A percentile compares a stretch with the other conserved stretches of the same genome.
phyloP scores from a whole-genome alignment of 768 basidiomycete species.

The Termitomyces sp. region DNA sequence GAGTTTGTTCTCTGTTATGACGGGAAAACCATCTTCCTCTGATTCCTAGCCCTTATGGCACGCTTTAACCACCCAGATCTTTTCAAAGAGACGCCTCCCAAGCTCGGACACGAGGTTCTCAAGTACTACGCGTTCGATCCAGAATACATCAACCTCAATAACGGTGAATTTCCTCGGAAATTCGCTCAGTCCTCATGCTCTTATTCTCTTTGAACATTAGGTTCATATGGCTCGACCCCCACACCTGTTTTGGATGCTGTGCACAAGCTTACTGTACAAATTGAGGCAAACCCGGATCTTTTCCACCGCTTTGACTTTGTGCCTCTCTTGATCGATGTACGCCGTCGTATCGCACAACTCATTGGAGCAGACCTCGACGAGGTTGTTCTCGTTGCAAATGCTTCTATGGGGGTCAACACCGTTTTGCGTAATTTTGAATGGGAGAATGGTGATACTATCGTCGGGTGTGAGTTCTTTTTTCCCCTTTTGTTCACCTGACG shows the following conservation, averaged over 20 bases:
- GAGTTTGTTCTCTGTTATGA: not conserved
- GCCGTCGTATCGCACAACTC: conserved; percentile 41
- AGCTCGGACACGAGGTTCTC: conserved; percentile 52
- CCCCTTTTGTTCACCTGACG: not conserved
- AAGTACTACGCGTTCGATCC: conserved; percentile 53
- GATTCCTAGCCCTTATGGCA: not conserved
- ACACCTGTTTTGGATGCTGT: conserved; percentile 37
- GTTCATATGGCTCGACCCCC: conserved; percentile 47
- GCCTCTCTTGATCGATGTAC: conserved; percentile 26
- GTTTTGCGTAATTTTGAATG: conserved; percentile 58
- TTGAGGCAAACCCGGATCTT: conserved; percentile 47
- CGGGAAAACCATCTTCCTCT: not conserved
- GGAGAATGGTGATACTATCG: conserved; percentile 55
- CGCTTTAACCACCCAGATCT: conserved; percentile 8
- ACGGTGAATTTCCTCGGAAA: conserved; percentile 33
- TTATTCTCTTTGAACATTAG: conserved; percentile 24
- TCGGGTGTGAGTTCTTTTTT: conserved; percentile 35
- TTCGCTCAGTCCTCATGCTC: conserved; percentile 20
- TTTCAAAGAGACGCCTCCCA: conserved; percentile 23
- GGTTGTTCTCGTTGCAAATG: conserved; percentile 48
- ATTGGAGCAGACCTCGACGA: conserved; percentile 41
- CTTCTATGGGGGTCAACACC: conserved; percentile 54
- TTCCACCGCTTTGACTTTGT: conserved; percentile 32
- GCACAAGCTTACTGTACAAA: conserved; percentile 24
- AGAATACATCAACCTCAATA: conserved; percentile 59